Conservation (phyloP, 257 asterid species). For the Nicotiana obtusifolia region DNA sequence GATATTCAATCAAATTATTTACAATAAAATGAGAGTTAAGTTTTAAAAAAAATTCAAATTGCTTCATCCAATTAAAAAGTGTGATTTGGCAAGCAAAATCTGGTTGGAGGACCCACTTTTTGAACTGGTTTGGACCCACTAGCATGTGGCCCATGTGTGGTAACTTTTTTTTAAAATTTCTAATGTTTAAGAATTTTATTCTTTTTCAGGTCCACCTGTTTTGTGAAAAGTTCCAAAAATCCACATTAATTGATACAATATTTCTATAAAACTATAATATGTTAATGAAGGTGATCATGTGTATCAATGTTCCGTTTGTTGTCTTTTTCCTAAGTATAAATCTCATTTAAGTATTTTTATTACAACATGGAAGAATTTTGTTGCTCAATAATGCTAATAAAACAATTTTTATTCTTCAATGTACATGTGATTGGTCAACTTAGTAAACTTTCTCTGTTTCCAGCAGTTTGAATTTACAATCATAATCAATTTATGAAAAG, state of each 20-base stretch:
- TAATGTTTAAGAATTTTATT: neutral
- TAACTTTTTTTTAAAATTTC: neutral
- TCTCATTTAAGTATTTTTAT: constrained; percentile 3
- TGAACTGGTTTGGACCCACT: constrained; percentile 29
- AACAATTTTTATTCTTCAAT: neutral
- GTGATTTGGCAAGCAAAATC: neutral
- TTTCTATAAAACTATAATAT: neutral
- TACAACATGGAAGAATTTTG: constrained; percentile 14
- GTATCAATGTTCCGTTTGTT: constrained; percentile 17
- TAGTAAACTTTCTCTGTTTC: too few species aligned
- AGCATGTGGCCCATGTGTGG: constrained; percentile 59
- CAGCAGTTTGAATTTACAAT: neutral
- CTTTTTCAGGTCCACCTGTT: constrained; percentile 26
- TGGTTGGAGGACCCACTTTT: neutral
- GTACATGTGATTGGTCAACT: neutral
- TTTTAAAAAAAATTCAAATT: neutral
- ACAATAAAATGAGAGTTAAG: neutral
- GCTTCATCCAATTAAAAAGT: neutral
- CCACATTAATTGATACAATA: neutral
- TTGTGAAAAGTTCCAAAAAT: neutral
- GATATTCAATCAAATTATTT: neutral
- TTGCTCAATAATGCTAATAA: neutral
- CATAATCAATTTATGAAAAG: neutral
- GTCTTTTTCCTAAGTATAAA: constrained; percentile 35
- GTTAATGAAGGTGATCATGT: constrained; percentile 18